Conservation (phyloP, 768 basidiomycete genomes). For the Cyclocybe aegerita region DNA sequence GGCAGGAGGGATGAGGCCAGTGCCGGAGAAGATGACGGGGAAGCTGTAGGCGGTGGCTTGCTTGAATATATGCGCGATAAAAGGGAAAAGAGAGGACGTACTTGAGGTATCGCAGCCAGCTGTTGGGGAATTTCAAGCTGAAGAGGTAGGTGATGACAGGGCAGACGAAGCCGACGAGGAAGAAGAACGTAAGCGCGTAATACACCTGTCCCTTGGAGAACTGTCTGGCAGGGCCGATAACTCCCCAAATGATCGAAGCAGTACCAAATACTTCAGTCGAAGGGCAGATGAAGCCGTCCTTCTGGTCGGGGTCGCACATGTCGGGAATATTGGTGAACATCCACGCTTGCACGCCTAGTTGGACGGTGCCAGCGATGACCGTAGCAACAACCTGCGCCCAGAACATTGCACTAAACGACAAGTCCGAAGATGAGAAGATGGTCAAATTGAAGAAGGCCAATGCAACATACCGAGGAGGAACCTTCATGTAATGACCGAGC, state of each 20-base stretch:
- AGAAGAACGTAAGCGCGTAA: slow-evolving; percentile 67
- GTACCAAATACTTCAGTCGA: slow-evolving; percentile 73
- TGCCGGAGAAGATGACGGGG: slow-evolving; percentile 62
- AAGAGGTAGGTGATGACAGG: slow-evolving; percentile 58
- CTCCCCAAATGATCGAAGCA: slow-evolving; percentile 80
- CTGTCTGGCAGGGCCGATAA: slow-evolving; percentile 73
- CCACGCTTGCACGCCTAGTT: slow-evolving; percentile 77
- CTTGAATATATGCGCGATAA: not conserved
- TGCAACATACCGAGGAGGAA: slow-evolving; percentile 52
- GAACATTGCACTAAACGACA: slow-evolving; percentile 54
- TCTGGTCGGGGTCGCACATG: slow-evolving; percentile 54
- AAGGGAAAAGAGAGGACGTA: slow-evolving; percentile 26
- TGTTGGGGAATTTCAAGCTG: slow-evolving; percentile 60
- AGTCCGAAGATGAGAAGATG: not conserved
- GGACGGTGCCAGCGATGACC: slow-evolving; percentile 66
- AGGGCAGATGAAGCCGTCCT: slow-evolving; percentile 71
- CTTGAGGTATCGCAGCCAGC: slow-evolving; percentile 63
- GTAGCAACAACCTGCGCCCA: slow-evolving; percentile 66
- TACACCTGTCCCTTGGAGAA: slow-evolving; percentile 69
- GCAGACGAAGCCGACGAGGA: slow-evolving; percentile 69
- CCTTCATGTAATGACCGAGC: slow-evolving; percentile 77
- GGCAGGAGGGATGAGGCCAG: slow-evolving; percentile 63
- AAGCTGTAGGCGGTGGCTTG: slow-evolving; percentile 25
- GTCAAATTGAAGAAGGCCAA: not conserved
- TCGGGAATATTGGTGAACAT: slow-evolving; percentile 68